These are phyloP conservation scores for Citrus australasica DNA, from an alignment of 345 rosid genomes.

Conservation along the genomic window DNA sequence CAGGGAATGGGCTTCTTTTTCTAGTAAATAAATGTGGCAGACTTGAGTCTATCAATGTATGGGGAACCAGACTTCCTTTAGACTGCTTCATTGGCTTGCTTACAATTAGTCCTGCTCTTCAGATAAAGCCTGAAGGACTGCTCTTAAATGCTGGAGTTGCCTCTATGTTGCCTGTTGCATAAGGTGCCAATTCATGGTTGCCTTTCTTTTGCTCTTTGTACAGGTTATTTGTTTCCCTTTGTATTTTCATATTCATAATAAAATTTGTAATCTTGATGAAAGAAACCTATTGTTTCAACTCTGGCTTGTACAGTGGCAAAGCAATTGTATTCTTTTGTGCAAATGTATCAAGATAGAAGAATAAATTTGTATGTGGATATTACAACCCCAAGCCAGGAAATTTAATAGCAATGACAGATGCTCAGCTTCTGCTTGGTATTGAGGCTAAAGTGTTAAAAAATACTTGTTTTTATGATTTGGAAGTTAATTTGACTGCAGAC, in stretches of 20 bases:
- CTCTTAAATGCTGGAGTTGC: conserved; percentile 33
- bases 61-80: conserved; percentile 85
- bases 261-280: neutral
- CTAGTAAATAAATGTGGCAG: conserved; percentile 67
- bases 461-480: no score
- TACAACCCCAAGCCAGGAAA: no score
- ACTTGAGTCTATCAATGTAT: conserved; percentile 69
- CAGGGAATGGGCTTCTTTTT: conserved; percentile 58
- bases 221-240: neutral
- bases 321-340: neutral
- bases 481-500: no score
- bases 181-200: neutral
- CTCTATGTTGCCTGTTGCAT: conserved; percentile 46
- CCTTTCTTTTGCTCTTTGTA: neutral
- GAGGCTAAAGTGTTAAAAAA: no score
- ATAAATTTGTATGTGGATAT: neutral
- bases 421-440: neutral
- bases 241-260: neutral
- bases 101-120: conserved; percentile 61
- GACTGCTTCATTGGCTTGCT: conserved; percentile 65
- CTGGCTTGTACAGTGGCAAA: neutral
- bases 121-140: conserved; percentile 49
- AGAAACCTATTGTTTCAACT: neutral
- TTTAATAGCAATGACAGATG: neutral
- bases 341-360: neutral